Percentiles rank a stretch among this genome's conserved stretches.
phyloP scores from a whole-genome alignment of 208 protist species.

The Leishmania lainsoni region DNA sequence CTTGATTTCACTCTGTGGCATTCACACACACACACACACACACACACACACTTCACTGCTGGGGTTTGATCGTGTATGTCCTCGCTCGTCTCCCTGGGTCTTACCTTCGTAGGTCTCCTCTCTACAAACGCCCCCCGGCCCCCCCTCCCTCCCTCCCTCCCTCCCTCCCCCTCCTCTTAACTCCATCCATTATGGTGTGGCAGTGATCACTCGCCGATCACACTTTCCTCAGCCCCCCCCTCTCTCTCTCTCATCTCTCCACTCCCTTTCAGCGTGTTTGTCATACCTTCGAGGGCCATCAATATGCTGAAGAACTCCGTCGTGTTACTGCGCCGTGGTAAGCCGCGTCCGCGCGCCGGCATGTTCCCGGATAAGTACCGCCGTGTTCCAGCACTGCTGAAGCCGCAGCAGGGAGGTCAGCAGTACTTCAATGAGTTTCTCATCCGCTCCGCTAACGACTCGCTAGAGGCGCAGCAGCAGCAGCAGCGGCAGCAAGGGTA shows the following conservation, averaged over 20 bases:
- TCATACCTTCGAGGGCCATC: too few relatives aligned
- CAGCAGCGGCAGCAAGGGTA: slow-evolving; percentile 15
- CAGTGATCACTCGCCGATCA: background rate
- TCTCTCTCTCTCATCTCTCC: background rate
- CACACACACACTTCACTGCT: background rate
- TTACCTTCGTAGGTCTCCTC: background rate
- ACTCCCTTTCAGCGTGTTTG: background rate
- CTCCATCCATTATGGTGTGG: background rate
- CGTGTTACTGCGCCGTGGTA: slow-evolving; percentile 74
- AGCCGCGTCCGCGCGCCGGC: slow-evolving; percentile 75
- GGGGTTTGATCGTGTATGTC: background rate
- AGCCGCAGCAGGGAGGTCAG: slow-evolving; percentile 87
- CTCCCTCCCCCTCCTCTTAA: background rate
- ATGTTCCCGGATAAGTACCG: slow-evolving; percentile 90
- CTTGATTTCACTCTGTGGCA: too few relatives aligned
- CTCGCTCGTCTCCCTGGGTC: background rate
- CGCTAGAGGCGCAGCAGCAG: slow-evolving; percentile 26
- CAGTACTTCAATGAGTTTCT: slow-evolving; percentile 85
- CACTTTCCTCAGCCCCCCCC: background rate
- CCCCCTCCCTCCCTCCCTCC: background rate
- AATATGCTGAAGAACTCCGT: slow-evolving; percentile 39
- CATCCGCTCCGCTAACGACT: slow-evolving; percentile 74
- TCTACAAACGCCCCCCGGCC: background rate
- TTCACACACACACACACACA: background rate
- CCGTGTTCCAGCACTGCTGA: slow-evolving; percentile 73